Percentiles rank a stretch among this genome's conserved stretches.
Conservation (phyloP, 1,284 basidiomycete genomes). For the Meripilus lineatus region DNA sequence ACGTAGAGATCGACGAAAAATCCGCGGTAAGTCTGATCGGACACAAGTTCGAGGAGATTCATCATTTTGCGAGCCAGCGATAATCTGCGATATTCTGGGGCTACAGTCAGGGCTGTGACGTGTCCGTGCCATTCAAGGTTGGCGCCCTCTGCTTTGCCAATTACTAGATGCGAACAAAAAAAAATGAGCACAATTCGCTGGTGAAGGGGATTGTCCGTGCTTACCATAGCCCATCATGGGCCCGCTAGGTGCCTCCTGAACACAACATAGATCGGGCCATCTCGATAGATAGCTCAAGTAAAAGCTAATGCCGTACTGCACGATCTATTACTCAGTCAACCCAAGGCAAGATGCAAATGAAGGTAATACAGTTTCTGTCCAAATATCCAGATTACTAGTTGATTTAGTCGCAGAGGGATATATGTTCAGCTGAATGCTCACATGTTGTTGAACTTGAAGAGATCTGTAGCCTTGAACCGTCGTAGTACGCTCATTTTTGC, state of each 20-base stretch:
- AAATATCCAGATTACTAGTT: constrained; percentile 82
- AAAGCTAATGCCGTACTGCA: constrained; percentile 79
- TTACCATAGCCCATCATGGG: constrained; percentile 84
- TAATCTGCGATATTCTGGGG: constrained; percentile 86
- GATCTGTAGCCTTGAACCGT: constrained; percentile 80
- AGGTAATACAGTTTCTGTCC: constrained; percentile 82
- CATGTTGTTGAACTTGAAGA: constrained; percentile 93
- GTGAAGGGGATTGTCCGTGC: constrained; percentile 28
- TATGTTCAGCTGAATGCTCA: constrained; percentile 29
- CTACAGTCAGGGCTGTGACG: constrained; percentile 87
- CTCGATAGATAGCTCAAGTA: constrained; percentile 83
- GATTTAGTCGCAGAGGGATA: constrained; percentile 5
- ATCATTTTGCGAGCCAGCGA: constrained; percentile 82
- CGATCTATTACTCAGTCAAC: constrained; percentile 3
- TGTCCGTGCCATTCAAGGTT: constrained; percentile 81
- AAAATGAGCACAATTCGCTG: no score
- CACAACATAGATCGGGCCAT: constrained; percentile 88
- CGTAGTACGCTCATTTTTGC: constrained; percentile 78
- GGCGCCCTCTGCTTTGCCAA: constrained; percentile 82
- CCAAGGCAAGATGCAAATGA: not conserved
- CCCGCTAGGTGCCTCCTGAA: constrained; percentile 73
- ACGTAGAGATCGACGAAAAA: constrained; percentile 93
- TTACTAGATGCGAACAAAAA: constrained; percentile 46
- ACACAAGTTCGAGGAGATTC: constrained; percentile 75
- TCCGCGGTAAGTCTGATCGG: constrained; percentile 69